Evolutionary conservation across 2,329 filamentous ascomycete species (phyloP), one percentile per base, ranked within the genome.

Genomic region (Shiraia bambusicola): DNA sequence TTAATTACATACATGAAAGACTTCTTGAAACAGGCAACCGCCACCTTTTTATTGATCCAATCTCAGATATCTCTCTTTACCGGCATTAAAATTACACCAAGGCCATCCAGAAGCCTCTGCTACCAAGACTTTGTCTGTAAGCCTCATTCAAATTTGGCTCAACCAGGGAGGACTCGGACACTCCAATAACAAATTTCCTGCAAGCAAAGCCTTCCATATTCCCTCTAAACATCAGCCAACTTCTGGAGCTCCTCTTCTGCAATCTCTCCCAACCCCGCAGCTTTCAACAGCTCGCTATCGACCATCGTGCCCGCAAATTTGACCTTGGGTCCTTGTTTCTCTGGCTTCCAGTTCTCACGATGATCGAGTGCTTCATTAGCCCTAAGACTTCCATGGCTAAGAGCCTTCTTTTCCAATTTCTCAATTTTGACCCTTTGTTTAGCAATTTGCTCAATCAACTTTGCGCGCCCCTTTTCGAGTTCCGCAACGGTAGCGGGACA

Each of bases 231-330:
- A 8, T 42, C 29, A 12, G 36, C 40, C n/a, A 55, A 16, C 34
- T 49, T 52, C 19, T 39, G 40, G 32, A 54, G 16, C 43, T 56
- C 54, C 28, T 49, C 50, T 16, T 52, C 40, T 8, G 49, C 56
- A 27, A 45, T 54, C 14, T 52, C 56, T 3, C 52, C 29, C 35
- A 66, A 31, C 3, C 63, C 66, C 4, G 59, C 61, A 4, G 48
- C 55, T 47, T 53, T 59, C 12, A 66, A 46, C 29, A 66, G 34
- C 32, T 61, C 58, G 16, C 53, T 59, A 29, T 66, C 62, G 17
- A 64, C 56, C 55, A 59, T 54, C 0, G 50, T 52, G 1, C 64
- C 66, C 3, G 59, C 64, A 46, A 69, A 60, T 4, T 37, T 34
- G 14, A 64, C 53, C 40, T 52, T 52, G 1, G 49, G 45, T 1